Evolutionary conservation across 768 basidiomycete genomes (phyloP), one percentile per base, ranked within the genome.

Genomic region (Phylloporus sp.): DNA sequence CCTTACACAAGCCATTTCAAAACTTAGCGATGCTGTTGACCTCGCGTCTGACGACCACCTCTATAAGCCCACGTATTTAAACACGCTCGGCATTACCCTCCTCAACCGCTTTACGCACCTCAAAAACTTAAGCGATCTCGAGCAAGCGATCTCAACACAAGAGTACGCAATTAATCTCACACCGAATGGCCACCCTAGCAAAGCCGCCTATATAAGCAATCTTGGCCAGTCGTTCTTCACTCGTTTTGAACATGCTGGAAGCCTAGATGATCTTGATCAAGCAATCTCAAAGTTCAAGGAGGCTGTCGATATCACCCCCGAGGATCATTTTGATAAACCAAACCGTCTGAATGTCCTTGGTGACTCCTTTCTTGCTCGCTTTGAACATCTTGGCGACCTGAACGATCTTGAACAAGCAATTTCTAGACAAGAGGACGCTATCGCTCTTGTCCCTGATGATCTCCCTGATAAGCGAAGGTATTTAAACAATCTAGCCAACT

Each of bases 321-420:
- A 39, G n/a, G 29, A 22, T 7, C 54, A 47, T 15, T 29, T 35
- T 10, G 12, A 43, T 8, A 48, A 35, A 27, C 29, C 41, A 6
- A 3, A 1, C 20, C 11, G 6, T 31, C 8, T 53, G 12, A 29
- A 20, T 26, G 28, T 16, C 5, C 23, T 52, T 11, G 41, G 40
- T 2, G 29, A 44, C 22, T 29, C 41, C 22, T n/a, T 53, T 9
- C 20, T 24, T 4, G 7, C 9, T 16, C 54, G 41, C 22, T 53
- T 47, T 3, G 12, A 48, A 9, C 22, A 36, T 9, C 24, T 55
- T 3, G 42, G 43, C 2, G 29, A 53, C 12, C 28, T 47, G 24
- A 15, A 24, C 12, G 50, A 55, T 31, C 54, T 56, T 12, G 43
- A 49, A 28, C 26, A 42, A 29, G 49, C 49, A 1, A 35, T 54